phyloP scores from a whole-genome alignment of 176 grass and related monocot species.

The Rhynchospora breviuscula region DNA sequence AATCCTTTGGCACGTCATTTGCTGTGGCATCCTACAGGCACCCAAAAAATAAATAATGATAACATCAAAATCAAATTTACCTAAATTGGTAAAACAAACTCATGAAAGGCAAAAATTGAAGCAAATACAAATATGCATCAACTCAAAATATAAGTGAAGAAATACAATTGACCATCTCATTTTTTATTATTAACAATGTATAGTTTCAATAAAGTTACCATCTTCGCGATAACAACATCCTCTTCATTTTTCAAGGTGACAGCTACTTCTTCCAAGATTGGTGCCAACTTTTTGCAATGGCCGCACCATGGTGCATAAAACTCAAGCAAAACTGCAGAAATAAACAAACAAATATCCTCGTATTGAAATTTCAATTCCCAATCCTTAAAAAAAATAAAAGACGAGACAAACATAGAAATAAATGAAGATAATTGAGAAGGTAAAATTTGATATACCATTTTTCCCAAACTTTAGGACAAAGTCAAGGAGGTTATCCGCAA shows the following conservation, averaged over 20 bases:
- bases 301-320: slow-evolving; percentile 98
- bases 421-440: background rate
- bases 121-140: background rate
- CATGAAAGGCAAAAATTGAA: background rate
- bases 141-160: background rate
- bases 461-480: slow-evolving; percentile 85
- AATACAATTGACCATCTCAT: background rate
- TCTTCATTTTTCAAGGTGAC: slow-evolving; percentile 54
- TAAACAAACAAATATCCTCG: background rate
- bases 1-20: slow-evolving; percentile 65
- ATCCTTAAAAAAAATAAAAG: background rate
- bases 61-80: background rate
- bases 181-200: background rate
- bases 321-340: slow-evolving; percentile 69
- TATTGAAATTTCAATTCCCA: background rate
- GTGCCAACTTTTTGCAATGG: slow-evolving; percentile 88
- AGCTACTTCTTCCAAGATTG: slow-evolving; percentile 80
- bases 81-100: background rate
- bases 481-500: slow-evolving; percentile 64
- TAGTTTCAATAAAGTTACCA: slow-evolving; percentile 37
- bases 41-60: no score
- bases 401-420: background rate
- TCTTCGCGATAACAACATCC: slow-evolving; percentile 90
- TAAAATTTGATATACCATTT: slow-evolving; percentile 46
- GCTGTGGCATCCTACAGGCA: slow-evolving; percentile 57